phyloP scores from a whole-genome alignment of 208 protist species.

The Histomonas meleagridis region DNA sequence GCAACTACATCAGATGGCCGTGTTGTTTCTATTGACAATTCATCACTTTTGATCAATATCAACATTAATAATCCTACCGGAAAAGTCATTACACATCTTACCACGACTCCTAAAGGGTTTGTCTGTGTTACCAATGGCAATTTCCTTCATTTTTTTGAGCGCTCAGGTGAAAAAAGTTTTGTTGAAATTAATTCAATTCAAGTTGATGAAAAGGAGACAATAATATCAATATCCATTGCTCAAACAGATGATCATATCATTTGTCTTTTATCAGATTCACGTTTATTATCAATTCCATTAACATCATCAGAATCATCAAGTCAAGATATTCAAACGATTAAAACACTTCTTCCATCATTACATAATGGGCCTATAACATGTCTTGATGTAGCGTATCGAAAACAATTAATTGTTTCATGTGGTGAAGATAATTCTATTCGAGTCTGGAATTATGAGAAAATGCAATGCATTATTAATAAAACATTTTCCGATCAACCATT shows the following conservation, averaged over 20 bases:
- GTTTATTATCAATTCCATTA: neutral
- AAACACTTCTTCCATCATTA: neutral
- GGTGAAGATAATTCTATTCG: conserved; percentile 23
- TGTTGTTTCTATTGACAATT: neutral
- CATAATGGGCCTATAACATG: neutral
- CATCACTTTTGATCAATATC: neutral
- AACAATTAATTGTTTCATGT: conserved; percentile 7
- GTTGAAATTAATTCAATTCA: neutral
- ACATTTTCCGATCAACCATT: neutral
- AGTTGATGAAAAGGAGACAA: neutral
- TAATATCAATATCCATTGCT: neutral
- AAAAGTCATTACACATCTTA: neutral
- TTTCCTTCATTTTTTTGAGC: neutral
- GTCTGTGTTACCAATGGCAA: conserved; percentile 13
- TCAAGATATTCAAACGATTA: neutral
- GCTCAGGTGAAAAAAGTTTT: neutral
- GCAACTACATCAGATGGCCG: neutral
- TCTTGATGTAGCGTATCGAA: neutral
- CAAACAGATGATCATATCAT: neutral
- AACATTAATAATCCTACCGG: neutral
- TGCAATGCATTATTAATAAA: neutral
- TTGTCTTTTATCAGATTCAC: neutral
- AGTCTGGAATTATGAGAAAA: conserved; percentile 27
- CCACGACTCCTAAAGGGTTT: neutral
- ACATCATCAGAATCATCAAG: no score